phyloP scores from a whole-genome alignment of 495 filamentous ascomycete genomes.

The Hypoxylon lienhwacheense region DNA sequence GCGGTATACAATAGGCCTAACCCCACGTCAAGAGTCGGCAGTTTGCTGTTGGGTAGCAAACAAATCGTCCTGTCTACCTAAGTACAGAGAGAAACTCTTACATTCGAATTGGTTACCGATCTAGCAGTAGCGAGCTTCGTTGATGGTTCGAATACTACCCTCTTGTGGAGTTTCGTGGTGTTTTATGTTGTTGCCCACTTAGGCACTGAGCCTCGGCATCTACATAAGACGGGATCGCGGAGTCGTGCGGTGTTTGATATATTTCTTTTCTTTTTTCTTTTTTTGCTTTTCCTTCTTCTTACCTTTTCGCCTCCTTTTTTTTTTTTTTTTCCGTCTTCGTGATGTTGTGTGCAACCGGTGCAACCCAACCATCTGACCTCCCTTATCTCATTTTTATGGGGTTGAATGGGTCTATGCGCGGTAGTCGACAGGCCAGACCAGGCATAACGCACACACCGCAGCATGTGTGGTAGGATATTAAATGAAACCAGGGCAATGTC shows the following conservation, averaged over 20 bases:
- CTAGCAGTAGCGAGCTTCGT: constrained; percentile 22
- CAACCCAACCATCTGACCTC: constrained; percentile 30
- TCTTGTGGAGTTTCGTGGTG: background rate
- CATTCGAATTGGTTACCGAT: constrained; percentile 36
- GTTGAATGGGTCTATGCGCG: constrained; percentile 24
- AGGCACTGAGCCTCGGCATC: background rate
- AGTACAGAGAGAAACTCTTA: constrained; percentile 14
- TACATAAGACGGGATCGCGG: constrained; percentile 16
- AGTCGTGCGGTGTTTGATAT: constrained; percentile 34
- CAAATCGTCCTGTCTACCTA: constrained; percentile 11
- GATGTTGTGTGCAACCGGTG: constrained; percentile 26
- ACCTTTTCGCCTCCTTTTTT: too few relatives aligned
- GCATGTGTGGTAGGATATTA: constrained; percentile 19
- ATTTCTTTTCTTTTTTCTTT: constrained; percentile 13
- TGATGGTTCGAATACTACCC: constrained; percentile 16
- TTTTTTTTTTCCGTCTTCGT: too few relatives aligned
- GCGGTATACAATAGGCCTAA: background rate
- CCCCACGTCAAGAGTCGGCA: constrained; percentile 32
- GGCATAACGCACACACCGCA: constrained; percentile 15
- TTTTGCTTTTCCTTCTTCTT: too few relatives aligned
- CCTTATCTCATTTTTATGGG: constrained; percentile 13
- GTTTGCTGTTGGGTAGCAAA: constrained; percentile 35
- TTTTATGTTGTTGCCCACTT: constrained; percentile 1
- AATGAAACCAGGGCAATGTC: constrained; percentile 18
- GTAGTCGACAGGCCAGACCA: constrained; percentile 24